Evolutionary conservation across 2,329 filamentous ascomycete genomes (phyloP).

Genomic region (Volutella citrinella): DNA sequence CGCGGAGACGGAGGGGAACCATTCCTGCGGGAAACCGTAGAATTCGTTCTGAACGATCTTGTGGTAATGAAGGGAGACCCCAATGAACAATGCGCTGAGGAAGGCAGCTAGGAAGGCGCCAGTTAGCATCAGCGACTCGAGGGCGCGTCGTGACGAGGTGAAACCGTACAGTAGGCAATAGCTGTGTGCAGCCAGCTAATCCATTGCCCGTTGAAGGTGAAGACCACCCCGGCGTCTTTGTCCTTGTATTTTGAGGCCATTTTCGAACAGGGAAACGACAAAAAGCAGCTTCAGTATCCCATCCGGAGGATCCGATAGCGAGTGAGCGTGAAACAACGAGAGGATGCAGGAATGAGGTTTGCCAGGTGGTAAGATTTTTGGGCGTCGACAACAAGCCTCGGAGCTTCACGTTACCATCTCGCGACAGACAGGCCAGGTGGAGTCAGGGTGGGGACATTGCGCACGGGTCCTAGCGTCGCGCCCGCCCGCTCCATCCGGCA

Average conservation of each 20-base stretch:
- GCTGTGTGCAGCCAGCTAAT: slow-evolving; percentile 84
- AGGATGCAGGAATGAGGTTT: slow-evolving; percentile 10
- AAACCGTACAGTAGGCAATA: slow-evolving; percentile 70
- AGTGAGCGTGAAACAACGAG: slow-evolving; percentile 13
- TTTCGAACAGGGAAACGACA: slow-evolving; percentile 19
- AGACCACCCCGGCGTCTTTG: slow-evolving; percentile 58
- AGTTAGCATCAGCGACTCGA: slow-evolving; percentile 16
- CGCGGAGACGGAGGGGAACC: slow-evolving; percentile 93
- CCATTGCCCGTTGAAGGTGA: slow-evolving; percentile 80
- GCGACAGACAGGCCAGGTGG: slow-evolving; percentile 23
- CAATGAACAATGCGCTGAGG: slow-evolving; percentile 78
- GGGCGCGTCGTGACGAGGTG: slow-evolving; percentile 4
- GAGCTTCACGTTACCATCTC: slow-evolving; percentile 22
- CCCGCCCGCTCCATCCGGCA: slow-evolving; percentile 19
- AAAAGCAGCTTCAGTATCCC: slow-evolving; percentile 21
- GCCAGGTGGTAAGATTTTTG: slow-evolving; percentile 26
- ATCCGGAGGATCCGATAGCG: slow-evolving; percentile 31
- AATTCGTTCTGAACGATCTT: slow-evolving; percentile 99
- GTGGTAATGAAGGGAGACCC: slow-evolving; percentile 79
- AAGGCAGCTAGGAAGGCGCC: slow-evolving; percentile 65
- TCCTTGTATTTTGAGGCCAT: slow-evolving; percentile 57
- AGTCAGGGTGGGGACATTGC: slow-evolving; percentile 8
- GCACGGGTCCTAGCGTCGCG: slow-evolving; percentile 16
- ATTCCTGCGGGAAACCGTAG: slow-evolving; percentile 91
- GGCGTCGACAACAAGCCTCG: slow-evolving; percentile 21